Evolutionary conservation across 1,139 yeast genomes (phyloP), one percentile per base, ranked within the genome.

Genomic region (Yamadazyma sp.): DNA sequence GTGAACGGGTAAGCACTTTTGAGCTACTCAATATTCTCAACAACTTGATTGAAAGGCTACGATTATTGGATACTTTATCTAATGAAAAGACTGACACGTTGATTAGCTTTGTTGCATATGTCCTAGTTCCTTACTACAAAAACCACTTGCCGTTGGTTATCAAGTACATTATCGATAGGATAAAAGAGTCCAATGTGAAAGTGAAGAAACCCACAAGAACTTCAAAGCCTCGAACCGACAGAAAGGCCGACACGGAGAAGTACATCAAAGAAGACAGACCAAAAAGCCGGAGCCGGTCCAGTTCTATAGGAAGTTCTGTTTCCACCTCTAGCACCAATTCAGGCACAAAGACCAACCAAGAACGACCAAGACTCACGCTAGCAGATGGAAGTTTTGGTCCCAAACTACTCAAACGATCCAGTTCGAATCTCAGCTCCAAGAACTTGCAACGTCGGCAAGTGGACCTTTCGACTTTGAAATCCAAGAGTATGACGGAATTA

Each of bases 71-170:
- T 47, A 67, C 78, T 2, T 52, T 80, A 11, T 51, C 70, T 29
- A 67, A 64, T 4, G 49, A 55, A 3, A 55, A 61, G 4, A 56
- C 57, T 7, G 53, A 60, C 2, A 57, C 58, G 4, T 57, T 73
- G 15, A 59, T 76, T 1, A 80, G 79, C 4, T 80, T 77, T 50
- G 57, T 78, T 30, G 77, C 72, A 1, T 73, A 73, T 46, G 78
- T 79, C 5, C 45, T 80, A 4, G 67, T 78, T 0, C 85, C 85
- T 0, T 78, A 73, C 52, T 80, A 65, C 52, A 71, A 67, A 39
- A 73, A 70, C 41, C 69, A 62, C 39, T 54, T 77, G 6, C 84
- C 85, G 0, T 46, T 59, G 21, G 55, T 74, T 2, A 68, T 77
- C 14, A 68, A 67, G 37, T 70, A 68, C 44, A 61, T 78, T n/a